These are phyloP conservation scores for Didymella lethalis DNA, from an alignment of 2,329 filamentous ascomycete genomes.

Conservation along the genomic window DNA sequence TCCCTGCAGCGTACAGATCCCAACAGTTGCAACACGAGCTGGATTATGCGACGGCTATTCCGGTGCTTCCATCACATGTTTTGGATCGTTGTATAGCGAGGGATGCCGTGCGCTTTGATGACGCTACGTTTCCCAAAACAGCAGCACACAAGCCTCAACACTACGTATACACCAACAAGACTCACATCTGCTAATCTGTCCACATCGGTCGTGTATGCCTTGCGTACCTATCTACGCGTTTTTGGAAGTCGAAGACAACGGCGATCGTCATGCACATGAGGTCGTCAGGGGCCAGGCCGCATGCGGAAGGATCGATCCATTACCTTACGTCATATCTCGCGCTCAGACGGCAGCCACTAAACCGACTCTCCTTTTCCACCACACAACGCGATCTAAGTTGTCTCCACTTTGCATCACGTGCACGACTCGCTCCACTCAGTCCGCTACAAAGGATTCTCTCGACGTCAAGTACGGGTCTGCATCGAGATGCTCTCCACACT, in stretches of 20 bases:
- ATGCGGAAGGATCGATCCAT: conserved; percentile 12
- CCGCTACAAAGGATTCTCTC: conserved; percentile 10
- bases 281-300: conserved; percentile 9
- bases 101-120: conserved; percentile 12
- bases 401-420: conserved; percentile 8
- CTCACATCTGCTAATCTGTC: conserved; percentile 1
- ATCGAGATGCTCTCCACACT: conserved; percentile 15
- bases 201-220: neutral
- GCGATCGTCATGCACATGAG: conserved; percentile 15
- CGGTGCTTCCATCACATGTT: conserved; percentile 32
- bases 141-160: conserved; percentile 15
- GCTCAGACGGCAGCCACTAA: conserved; percentile 5
- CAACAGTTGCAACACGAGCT: conserved; percentile 34
- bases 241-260: neutral
- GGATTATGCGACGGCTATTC: conserved; percentile 25
- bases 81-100: conserved; percentile 12
- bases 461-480: conserved; percentile 18
- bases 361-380: conserved; percentile 2
- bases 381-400: conserved; percentile 5
- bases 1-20: conserved; percentile 26
- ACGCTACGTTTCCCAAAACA: conserved; percentile 12
- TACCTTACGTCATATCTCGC: conserved; percentile 15
- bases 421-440: conserved; percentile 1
- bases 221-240: conserved; percentile 1
- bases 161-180: neutral